Evolutionary conservation across 2,329 filamentous ascomycete genomes (phyloP), one percentile per base, ranked within the genome.

Genomic region (Pezicula carpinea): DNA sequence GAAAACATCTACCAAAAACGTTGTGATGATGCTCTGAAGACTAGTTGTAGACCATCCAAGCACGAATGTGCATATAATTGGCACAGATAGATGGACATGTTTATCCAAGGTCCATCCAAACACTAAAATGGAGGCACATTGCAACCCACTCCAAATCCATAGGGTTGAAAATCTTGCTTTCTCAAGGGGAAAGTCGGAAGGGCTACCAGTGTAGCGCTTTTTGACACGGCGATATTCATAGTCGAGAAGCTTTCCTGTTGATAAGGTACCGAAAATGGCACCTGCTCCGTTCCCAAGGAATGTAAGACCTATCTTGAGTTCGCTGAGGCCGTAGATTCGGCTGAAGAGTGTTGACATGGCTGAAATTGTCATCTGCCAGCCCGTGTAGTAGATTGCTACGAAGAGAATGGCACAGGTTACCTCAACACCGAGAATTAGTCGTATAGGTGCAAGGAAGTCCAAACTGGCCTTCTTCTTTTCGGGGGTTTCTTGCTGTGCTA

Each of bases 181-280:
- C 50, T 71, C 69, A 31, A 74, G 60, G 1, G 68, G 65, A 40
- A 74, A 74, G 43, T 70, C 66, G 1, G 55, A 54, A 5, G 48
- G 34, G 6, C 29, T 21, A 1, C 54, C 55, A 11, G 34, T 40
- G 22, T 49, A 54, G 5, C 32, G 46, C 5, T 35, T 43, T 21
- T 56, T 52, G 26, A 53, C 73, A 1, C 82, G 76, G 1, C 75
- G 71, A 60, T 83, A 90, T 61, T 87, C 87, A 65, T 74, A 75
- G 62, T 89, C 85, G 31, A 87, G 73, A 1, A 80, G 54, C 2
- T 72, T 71, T 1, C 85, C 82, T 3, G 69, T 67, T 3, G 69
- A 57, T 7, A 69, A 53, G 1, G 72, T 73, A 0, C 73, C 69
- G 2, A 69, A 59, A 5, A 76, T 65, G 7, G 70, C 74, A 1